phyloP scores from a whole-genome alignment of 2,329 filamentous ascomycete species.

The Penicillium sp. region DNA sequence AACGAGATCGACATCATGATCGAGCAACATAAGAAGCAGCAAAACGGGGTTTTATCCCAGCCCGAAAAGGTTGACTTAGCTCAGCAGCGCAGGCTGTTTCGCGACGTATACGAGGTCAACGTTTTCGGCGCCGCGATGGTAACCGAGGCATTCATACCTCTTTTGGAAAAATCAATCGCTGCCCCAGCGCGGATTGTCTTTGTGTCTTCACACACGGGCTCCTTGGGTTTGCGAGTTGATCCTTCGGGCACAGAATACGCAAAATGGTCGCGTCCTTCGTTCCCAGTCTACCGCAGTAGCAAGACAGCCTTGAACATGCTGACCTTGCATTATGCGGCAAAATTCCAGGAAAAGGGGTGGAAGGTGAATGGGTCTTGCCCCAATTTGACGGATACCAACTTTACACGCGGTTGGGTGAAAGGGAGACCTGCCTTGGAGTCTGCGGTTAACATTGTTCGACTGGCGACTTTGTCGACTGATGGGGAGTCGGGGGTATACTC shows the following conservation, averaged over 20 bases:
- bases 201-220: conserved; percentile 28
- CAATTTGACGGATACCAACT: conserved; percentile 23
- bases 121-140: conserved; percentile 29
- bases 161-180: conserved; percentile 26
- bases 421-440: conserved; percentile 18
- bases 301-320: conserved; percentile 50
- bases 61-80: background rate
- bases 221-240: conserved; percentile 20
- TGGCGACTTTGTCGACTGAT: conserved; percentile 20
- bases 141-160: conserved; percentile 29
- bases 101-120: conserved; percentile 28
- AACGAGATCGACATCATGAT: conserved; percentile 9
- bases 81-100: conserved; percentile 15
- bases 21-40: conserved; percentile 3
- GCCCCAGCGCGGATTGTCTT: conserved; percentile 28
- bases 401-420: conserved; percentile 11
- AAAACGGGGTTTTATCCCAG: background rate
- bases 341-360: conserved; percentile 37
- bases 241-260: conserved; percentile 13
- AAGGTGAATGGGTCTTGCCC: conserved; percentile 29
- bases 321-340: conserved; percentile 44
- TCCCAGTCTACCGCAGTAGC: conserved; percentile 41
- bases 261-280: conserved; percentile 12
- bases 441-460: conserved; percentile 22
- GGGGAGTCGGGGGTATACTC: conserved; percentile 21